Conservation (phyloP, 169 alveolate genomes). For the Plasmodium vinckei region DNA sequence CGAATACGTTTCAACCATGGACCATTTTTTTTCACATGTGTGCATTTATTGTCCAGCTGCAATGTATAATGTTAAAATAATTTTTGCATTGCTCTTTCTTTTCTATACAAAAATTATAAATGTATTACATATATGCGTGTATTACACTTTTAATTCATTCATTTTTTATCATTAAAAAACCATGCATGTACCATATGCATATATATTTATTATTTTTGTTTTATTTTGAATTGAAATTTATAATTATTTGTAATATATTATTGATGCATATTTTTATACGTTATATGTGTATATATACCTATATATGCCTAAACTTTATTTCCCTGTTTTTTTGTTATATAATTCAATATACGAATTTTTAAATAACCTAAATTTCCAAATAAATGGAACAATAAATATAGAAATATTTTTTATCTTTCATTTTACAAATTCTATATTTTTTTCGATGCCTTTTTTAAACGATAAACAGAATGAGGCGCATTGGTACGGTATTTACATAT, state of each 20-base stretch:
- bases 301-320: background rate
- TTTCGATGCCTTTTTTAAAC: background rate
- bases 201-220: slow-evolving; percentile 29
- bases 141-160: background rate
- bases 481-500: too few relatives aligned
- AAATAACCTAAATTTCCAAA: slow-evolving; percentile 12
- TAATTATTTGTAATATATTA: slow-evolving; percentile 24
- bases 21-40: background rate
- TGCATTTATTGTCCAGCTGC: slow-evolving; percentile 1
- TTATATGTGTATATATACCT: background rate
- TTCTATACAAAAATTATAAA: background rate
- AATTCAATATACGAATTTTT: slow-evolving; percentile 30
- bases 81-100: background rate
- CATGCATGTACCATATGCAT: background rate
- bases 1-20: background rate
- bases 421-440: background rate
- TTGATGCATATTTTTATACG: slow-evolving; percentile 14
- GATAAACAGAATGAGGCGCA: too few relatives aligned
- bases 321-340: slow-evolving; percentile 36
- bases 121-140: background rate
- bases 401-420: slow-evolving; percentile 20
- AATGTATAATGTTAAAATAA: slow-evolving; percentile 7
- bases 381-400: slow-evolving; percentile 26
- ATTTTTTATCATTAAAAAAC: slow-evolving; percentile 14
- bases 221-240: slow-evolving; percentile 54